A percentile compares a stretch with the other conserved stretches of the same genome.
phyloP scores from a whole-genome alignment of 2,329 filamentous ascomycete genomes.

The Chaetomiaceae sp. region DNA sequence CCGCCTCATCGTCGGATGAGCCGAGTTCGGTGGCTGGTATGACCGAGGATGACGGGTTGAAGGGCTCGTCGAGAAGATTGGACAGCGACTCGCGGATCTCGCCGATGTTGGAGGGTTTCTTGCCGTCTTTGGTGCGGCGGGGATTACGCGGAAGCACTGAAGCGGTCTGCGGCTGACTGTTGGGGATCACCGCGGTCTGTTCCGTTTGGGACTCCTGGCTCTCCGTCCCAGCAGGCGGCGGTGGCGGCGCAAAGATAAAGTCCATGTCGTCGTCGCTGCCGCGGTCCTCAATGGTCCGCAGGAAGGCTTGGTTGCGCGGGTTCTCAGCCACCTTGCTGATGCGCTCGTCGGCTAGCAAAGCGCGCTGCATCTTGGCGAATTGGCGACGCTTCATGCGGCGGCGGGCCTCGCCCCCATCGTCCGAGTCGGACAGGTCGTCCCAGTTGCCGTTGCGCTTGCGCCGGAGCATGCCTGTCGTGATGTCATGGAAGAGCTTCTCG shows the following conservation, averaged over 20 bases:
- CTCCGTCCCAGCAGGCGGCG: slow-evolving; percentile 36
- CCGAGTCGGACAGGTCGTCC: slow-evolving; percentile 80
- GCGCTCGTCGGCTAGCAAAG: slow-evolving; percentile 81
- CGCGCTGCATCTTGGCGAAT: slow-evolving; percentile 87
- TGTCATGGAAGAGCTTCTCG: slow-evolving; percentile 86
- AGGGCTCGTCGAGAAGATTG: slow-evolving; percentile 70
- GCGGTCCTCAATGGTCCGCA: slow-evolving; percentile 82
- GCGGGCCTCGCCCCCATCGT: slow-evolving; percentile 75
- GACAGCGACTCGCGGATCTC: slow-evolving; percentile 83
- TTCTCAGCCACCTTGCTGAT: slow-evolving; percentile 87
- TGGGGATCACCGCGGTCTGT: slow-evolving; percentile 34
- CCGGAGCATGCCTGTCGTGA: slow-evolving; percentile 82
- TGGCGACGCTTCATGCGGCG: slow-evolving; percentile 79
- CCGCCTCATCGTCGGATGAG: slow-evolving; percentile 50
- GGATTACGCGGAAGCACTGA: slow-evolving; percentile 40
- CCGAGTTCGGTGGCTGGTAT: slow-evolving; percentile 46
- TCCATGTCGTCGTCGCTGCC: slow-evolving; percentile 73
- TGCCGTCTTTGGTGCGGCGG: slow-evolving; percentile 55
- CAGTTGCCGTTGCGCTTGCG: slow-evolving; percentile 75
- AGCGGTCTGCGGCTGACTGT: slow-evolving; percentile 47
- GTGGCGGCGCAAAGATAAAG: slow-evolving; percentile 51
- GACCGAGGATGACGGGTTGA: slow-evolving; percentile 42
- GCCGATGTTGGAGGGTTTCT: slow-evolving; percentile 68
- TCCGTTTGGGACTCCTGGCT: slow-evolving; percentile 36
- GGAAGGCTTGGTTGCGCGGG: slow-evolving; percentile 83